Percentiles rank a stretch among this genome's conserved stretches.
phyloP scores from a whole-genome alignment of 78 protist genomes.

The Pigoraptor vietnamica region DNA sequence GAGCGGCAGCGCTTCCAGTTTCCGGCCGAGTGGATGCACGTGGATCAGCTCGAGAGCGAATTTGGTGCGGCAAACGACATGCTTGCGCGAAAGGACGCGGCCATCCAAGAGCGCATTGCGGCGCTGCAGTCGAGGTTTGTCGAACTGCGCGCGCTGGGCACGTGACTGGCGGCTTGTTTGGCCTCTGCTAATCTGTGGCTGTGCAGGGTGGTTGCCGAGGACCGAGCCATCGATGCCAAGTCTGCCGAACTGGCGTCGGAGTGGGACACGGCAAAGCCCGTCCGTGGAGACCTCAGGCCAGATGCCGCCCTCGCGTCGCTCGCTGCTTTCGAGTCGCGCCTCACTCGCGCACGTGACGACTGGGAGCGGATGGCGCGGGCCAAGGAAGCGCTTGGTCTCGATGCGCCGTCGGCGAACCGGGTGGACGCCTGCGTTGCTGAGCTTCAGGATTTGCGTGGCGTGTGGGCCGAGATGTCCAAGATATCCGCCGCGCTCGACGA shows the following conservation, averaged over 20 bases:
- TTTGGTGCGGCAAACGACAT: constrained; percentile 66
- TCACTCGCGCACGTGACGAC: constrained; percentile 45
- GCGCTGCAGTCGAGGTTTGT: background rate
- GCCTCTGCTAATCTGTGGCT: constrained; percentile 17
- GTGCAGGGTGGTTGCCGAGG: constrained; percentile 43
- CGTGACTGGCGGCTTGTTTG: background rate
- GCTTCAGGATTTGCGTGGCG: constrained; percentile 64
- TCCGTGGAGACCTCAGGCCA: constrained; percentile 56
- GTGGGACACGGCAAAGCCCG: constrained; percentile 56
- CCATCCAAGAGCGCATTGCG: background rate
- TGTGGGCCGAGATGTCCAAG: constrained; percentile 60
- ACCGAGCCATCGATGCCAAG: background rate
- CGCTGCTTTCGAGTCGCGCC: constrained; percentile 38
- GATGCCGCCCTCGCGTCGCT: constrained; percentile 37
- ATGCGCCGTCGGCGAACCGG: constrained; percentile 28
- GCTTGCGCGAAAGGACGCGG: constrained; percentile 18
- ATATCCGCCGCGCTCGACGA: constrained; percentile 58
- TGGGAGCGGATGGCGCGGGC: constrained; percentile 45
- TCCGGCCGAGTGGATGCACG: constrained; percentile 78
- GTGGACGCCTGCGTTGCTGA: constrained; percentile 57
- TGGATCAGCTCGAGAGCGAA: constrained; percentile 72
- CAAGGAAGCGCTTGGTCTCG: constrained; percentile 66
- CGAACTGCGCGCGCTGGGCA: background rate
- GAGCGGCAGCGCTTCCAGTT: constrained; percentile 69
- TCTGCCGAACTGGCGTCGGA: background rate